phyloP scores from a whole-genome alignment of 2,329 filamentous ascomycete species.

The Fusarium devonianum region DNA sequence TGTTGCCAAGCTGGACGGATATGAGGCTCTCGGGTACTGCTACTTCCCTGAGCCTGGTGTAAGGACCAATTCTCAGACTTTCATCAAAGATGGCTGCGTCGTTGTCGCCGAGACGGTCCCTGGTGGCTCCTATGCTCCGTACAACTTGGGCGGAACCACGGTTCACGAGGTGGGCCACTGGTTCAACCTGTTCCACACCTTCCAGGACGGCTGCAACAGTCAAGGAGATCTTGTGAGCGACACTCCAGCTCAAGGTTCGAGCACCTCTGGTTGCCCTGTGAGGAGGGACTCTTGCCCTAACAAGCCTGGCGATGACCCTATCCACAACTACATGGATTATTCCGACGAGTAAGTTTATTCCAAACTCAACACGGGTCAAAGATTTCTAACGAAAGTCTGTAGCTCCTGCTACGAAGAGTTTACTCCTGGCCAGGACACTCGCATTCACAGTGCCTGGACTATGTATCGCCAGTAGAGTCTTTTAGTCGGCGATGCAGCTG shows the following conservation, averaged over 20 bases:
- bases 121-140: constrained; percentile 47
- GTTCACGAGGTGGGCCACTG: constrained; percentile 52
- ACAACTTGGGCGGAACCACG: constrained; percentile 42
- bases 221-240: constrained; percentile 51
- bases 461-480: constrained; percentile 26
- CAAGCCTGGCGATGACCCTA: constrained; percentile 44
- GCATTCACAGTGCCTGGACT: constrained; percentile 35
- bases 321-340: constrained; percentile 51
- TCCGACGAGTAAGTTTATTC: constrained; percentile 52
- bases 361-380: rapidly evolving
- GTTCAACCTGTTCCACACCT: constrained; percentile 53
- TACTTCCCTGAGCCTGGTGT: constrained; percentile 49
- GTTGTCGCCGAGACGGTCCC: constrained; percentile 49
- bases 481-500: no score
- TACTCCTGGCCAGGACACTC: constrained; percentile 31
- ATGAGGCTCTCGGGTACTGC: constrained; percentile 50
- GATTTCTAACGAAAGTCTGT: background rate
- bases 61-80: constrained; percentile 24
- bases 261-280: constrained; percentile 47
- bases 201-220: constrained; percentile 46
- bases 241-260: constrained; percentile 48
- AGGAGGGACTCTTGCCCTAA: constrained; percentile 47
- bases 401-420: constrained; percentile 39
- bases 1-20: constrained; percentile 21
- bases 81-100: constrained; percentile 51